Evolutionary conservation across 2,329 filamentous ascomycete genomes (phyloP), one percentile per base, ranked within the genome.

Genomic region (Monilinia vaccinii-corymbosi): DNA sequence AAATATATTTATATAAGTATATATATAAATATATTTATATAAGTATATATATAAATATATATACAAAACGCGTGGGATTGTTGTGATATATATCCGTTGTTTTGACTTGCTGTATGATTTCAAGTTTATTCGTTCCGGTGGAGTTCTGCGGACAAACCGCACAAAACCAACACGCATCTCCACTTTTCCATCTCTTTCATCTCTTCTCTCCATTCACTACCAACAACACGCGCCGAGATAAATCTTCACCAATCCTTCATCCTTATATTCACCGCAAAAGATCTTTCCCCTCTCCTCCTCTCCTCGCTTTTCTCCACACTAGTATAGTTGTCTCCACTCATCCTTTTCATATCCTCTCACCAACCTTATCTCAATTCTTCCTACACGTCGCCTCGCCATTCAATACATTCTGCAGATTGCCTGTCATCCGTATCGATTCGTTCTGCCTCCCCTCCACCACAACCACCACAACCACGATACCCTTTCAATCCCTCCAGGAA

Each of bases 391-490:
- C 50, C 40, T 46, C 14, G 50, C 50, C 48, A 52, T 51, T 51
- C 47, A n/a, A n/a, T n/a, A 40, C 21, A 31, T 44, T 58, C 56
- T 40, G 25, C 36, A 23, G 31, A 9, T 58, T 44, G 44, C 42
- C 45, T 52, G 34, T 49, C 45, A 53, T 44, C 46, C 47, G 47
- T 31, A 40, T 58, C 45, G 32, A 56, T 38, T 53, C 36, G 13
- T n/a, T n/a, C n/a, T n/a, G n/a, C n/a, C n/a, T n/a, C n/a, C n/a
- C n/a, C n/a, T n/a, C n/a, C n/a, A 51, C 48, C 51, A 10, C 60
- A 61, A 51, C 58, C 61, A 58, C 58, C 58, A 36, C 47, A 21
- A 42, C 48, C 49, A 58, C 47, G 56, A 61, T 51, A 52, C 49
- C 45, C 40, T 52, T 60, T 48, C 21, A 47, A 57, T 34, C 38